Percentiles rank a stretch among this genome's conserved stretches.
Evolutionary conservation across 805 yeast genomes (phyloP).

Genomic region (Barnettozyma pratensis): DNA sequence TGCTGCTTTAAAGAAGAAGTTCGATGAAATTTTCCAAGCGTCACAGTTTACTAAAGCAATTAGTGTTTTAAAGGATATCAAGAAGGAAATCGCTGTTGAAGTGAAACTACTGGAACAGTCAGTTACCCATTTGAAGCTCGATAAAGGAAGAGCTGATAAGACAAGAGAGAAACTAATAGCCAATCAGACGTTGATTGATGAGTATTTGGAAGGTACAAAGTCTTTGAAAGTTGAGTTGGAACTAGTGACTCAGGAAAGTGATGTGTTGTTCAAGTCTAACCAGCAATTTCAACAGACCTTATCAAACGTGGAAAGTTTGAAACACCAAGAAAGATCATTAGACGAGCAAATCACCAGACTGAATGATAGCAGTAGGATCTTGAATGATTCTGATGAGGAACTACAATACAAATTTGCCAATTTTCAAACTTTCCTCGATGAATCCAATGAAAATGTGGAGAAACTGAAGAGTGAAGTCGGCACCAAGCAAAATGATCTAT

Average conservation of each 20-base stretch:
- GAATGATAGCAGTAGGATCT: conserved; percentile 37
- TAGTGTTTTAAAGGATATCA: conserved; percentile 67
- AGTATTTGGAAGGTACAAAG: conserved; percentile 43
- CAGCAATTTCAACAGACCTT: conserved; percentile 76
- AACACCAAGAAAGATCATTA: conserved; percentile 40
- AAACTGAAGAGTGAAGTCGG: conserved; percentile 21
- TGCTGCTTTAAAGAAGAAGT: conserved; percentile 77
- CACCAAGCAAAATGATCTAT: conserved; percentile 21
- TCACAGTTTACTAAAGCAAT: conserved; percentile 87
- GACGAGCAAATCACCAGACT: conserved; percentile 49
- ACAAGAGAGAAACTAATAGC: conserved; percentile 43
- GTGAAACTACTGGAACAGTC: conserved; percentile 72
- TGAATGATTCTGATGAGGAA: conserved; percentile 40
- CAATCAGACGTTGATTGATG: conserved; percentile 39
- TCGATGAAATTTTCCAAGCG: conserved; percentile 96
- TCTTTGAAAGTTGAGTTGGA: conserved; percentile 45
- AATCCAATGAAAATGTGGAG: conserved; percentile 27
- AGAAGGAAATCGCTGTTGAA: conserved; percentile 73
- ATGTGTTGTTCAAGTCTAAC: conserved; percentile 62
- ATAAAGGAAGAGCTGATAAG: conserved; percentile 64
- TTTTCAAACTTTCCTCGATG: conserved; percentile 31
- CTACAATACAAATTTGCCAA: conserved; percentile 36
- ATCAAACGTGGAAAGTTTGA: conserved; percentile 54
- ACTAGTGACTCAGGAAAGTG: conserved; percentile 51
- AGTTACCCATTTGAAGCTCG: conserved; percentile 70